Evolutionary conservation across 2,329 filamentous ascomycete genomes (phyloP).

Genomic region (Exophiala bonariae): DNA sequence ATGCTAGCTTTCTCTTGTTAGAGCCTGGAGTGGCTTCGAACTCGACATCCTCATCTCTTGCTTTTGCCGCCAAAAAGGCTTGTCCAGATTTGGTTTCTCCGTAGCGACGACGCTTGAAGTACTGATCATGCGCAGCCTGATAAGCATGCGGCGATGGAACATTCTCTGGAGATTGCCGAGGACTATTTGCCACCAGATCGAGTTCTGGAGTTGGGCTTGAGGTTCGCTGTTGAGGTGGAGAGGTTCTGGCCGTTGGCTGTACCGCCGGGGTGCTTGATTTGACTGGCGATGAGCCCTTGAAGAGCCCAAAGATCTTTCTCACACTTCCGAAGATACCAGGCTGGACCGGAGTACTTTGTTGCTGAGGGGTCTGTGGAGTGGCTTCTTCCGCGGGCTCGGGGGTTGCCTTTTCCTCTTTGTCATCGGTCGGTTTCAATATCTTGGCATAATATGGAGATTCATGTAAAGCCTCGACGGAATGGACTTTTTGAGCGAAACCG

Average conservation of each 20-base stretch:
- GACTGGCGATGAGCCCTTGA: constrained; percentile 3
- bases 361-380: no score
- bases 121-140: constrained; percentile 9
- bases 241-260: background rate
- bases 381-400: constrained; percentile 4
- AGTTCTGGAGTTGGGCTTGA: background rate
- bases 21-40: constrained; percentile 19
- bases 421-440: constrained; percentile 10
- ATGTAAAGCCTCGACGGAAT: constrained; percentile 8
- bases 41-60: constrained; percentile 1
- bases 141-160: constrained; percentile 9
- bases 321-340: constrained; percentile 20
- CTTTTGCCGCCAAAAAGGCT: no score
- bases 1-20: constrained; percentile 21
- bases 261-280: constrained; percentile 2
- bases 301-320: constrained; percentile 20
- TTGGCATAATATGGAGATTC: constrained; percentile 17
- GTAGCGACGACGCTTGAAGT: constrained; percentile 18
- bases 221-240: background rate
- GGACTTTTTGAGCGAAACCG: constrained; percentile 1
- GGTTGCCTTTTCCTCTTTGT: constrained; percentile 2
- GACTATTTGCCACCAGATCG: no score
- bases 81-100: background rate
- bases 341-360: no score
- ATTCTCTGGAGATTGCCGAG: constrained; percentile 4